A percentile compares a stretch with the other conserved stretches of the same genome.
These are phyloP conservation scores for Aschersonia sp. DNA, from an alignment of 2,329 filamentous ascomycete species.

Conservation along the genomic window DNA sequence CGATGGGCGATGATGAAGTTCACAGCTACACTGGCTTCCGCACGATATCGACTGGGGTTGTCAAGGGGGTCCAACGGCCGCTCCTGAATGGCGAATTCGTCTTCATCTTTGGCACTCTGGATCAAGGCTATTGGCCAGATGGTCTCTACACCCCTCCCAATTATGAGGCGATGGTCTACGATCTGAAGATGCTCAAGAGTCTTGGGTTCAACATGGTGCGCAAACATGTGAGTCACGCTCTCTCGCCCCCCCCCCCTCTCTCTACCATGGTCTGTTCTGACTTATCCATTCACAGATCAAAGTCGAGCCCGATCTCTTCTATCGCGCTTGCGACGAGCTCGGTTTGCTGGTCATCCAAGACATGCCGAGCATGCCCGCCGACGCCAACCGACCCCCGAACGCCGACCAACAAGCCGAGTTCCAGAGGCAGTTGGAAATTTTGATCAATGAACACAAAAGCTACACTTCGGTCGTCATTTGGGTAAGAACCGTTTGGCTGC, in stretches of 20 bases:
- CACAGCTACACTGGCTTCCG: slow-evolving; percentile 56
- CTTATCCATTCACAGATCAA: slow-evolving; percentile 36
- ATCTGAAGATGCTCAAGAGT: slow-evolving; percentile 46
- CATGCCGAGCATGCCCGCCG: slow-evolving; percentile 45
- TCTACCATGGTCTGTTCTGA: background rate
- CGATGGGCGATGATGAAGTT: slow-evolving; percentile 34
- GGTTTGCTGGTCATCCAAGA: slow-evolving; percentile 56
- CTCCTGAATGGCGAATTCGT: slow-evolving; percentile 54
- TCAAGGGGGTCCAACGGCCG: slow-evolving; percentile 45
- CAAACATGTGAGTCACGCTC: slow-evolving; percentile 42
- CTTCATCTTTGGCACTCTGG: slow-evolving; percentile 53
- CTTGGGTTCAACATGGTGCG: slow-evolving; percentile 57
- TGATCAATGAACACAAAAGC: slow-evolving; percentile 48
- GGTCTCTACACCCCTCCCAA: slow-evolving; percentile 52
- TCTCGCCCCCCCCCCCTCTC: background rate
- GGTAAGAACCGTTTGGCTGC: slow-evolving; percentile 18
- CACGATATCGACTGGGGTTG: slow-evolving; percentile 39
- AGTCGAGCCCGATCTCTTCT: slow-evolving; percentile 51
- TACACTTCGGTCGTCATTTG: slow-evolving; percentile 52
- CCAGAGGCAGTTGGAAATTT: slow-evolving; percentile 42
- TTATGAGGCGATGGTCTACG: slow-evolving; percentile 51
- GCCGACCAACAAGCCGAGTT: slow-evolving; percentile 47
- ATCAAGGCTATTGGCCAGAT: slow-evolving; percentile 61
- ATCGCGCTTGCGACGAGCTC: slow-evolving; percentile 50
- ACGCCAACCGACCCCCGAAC: slow-evolving; percentile 19